A percentile compares a stretch with the other conserved stretches of the same genome.
Evolutionary conservation across 441 rosid genomes (phyloP).

Genomic region (Francoa sonchifolia): DNA sequence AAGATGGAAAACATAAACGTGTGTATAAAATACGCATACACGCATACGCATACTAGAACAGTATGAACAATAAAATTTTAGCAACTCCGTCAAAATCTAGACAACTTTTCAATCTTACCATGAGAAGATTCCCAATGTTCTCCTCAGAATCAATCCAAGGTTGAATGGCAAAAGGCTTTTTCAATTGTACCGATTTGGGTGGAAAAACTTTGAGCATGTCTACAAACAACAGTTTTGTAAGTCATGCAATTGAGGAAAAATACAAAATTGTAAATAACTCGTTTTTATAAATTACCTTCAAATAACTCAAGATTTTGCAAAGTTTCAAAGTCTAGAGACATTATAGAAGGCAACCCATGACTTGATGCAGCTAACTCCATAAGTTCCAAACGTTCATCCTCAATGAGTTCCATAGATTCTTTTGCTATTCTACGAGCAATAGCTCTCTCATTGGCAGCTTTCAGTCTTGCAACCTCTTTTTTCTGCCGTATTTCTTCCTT

Average conservation of each 20-base stretch:
- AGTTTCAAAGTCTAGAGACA: slow-evolving; percentile 59
- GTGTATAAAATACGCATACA: not conserved
- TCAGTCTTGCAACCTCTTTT: slow-evolving; percentile 75
- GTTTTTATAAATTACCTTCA: slow-evolving; percentile 35
- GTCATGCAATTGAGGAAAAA: slow-evolving; percentile 1
- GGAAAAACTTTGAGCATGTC: slow-evolving; percentile 55
- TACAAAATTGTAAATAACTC: not conserved
- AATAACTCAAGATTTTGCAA: slow-evolving; percentile 61
- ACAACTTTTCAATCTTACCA: slow-evolving; percentile 44
- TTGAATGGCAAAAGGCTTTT: slow-evolving; percentile 49
- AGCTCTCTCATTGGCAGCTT: slow-evolving; percentile 90
- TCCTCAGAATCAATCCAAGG: slow-evolving; percentile 80
- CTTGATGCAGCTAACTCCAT: slow-evolving; percentile 72
- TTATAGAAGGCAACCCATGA: slow-evolving; percentile 59
- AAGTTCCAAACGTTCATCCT: slow-evolving; percentile 85
- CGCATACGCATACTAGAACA: too few relatives aligned
- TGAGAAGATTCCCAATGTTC: slow-evolving; percentile 68
- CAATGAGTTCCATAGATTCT: slow-evolving; percentile 75
- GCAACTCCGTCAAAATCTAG: slow-evolving; percentile 5
- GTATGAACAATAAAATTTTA: too few relatives aligned
- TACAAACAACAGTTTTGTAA: slow-evolving; percentile 19
- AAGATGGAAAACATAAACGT: not conserved
- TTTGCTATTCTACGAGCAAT: slow-evolving; percentile 82
- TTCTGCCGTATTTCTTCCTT: slow-evolving; percentile 75
- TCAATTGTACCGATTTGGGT: slow-evolving; percentile 44